Conservation (phyloP, 352 stramenopile species). For the Phytophthora hibernalis region DNA sequence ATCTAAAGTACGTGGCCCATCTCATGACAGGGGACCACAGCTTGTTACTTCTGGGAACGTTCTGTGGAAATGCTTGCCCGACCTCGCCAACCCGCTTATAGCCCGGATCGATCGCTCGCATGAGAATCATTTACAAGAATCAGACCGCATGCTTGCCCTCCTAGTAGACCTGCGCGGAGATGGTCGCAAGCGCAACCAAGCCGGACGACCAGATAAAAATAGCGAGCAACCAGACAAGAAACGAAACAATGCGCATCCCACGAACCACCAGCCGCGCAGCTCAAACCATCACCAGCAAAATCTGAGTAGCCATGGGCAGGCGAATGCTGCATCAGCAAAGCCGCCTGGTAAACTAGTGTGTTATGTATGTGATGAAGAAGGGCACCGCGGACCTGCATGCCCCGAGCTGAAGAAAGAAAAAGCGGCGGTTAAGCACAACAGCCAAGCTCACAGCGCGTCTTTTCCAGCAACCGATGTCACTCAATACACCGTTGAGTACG, state of each 20-base stretch:
- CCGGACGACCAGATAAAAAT: neutral
- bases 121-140: neutral
- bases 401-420: conserved; percentile 10
- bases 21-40: conserved; percentile 25
- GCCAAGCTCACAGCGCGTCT: conserved; percentile 7
- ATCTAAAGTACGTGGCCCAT: conserved; percentile 22
- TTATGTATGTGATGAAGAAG: conserved; percentile 22
- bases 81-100: conserved; percentile 11
- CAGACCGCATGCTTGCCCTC: conserved; percentile 3
- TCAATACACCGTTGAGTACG: neutral
- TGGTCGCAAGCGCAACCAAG: neutral
- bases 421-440: neutral
- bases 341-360: conserved; percentile 2
- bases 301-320: neutral
- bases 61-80: conserved; percentile 8
- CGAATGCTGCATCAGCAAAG: conserved; percentile 3
- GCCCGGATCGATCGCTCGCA: conserved; percentile 4
- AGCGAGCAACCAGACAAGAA: neutral
- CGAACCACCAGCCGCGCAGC: neutral
- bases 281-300: conserved; percentile 1
- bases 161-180: conserved; percentile 4
- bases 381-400: conserved; percentile 1
- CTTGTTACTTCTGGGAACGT: conserved; percentile 12
- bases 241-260: neutral
- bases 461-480: neutral